Base-by-base conservation (phyloP, 306 rosid species). In the Rubus parviflorus region DNA sequence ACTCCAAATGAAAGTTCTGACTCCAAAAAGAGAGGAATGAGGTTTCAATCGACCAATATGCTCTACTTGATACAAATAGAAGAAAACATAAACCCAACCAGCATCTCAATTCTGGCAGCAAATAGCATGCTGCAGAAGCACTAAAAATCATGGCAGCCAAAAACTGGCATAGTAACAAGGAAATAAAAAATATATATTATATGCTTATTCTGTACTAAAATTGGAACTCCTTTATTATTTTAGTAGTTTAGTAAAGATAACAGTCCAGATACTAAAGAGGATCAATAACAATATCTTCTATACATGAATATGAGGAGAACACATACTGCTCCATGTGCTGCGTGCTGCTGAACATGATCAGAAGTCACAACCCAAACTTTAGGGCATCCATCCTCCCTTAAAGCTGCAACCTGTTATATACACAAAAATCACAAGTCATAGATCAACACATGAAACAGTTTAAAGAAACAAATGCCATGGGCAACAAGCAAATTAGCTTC, bases 331-430 rank as follows among this genome's bases (percentile, higher is more conserved):
- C 93, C 94, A 83, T 90, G 81, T 70, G 93, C 97, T 73, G 96
- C 96, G 8, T 90, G 91, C 84, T 89, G 98, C 38, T 94, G 97
- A 81, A 82, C 62, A 61, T 71, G 84, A 87, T 94, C 98, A 85
- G 97, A 92, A 71, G 95, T 90, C 72, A 86, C 98, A 80, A 94
- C 98, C 98, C 98, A 92, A 35, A 94, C 97, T 84, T 87, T 85
- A 76, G 98, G 97, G 78, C 98, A 94, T 71, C 98, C 98, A 73
- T 94, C 97, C 82, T 84, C 95, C 87, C 70, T 90, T 87, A 94
- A 85, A 72, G 95, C 94, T 70, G 83, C 89, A 83, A 94, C 97
- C 98, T 94, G 73, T 19, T 48, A 64, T 10, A 47, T 61, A 41
- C 67, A 79, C 62, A 72, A 81, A 66, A 20, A 70, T 43, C 54